Evolutionary conservation across 805 yeast species (phyloP).

Genomic region (Kodamaea kakaduensis): DNA sequence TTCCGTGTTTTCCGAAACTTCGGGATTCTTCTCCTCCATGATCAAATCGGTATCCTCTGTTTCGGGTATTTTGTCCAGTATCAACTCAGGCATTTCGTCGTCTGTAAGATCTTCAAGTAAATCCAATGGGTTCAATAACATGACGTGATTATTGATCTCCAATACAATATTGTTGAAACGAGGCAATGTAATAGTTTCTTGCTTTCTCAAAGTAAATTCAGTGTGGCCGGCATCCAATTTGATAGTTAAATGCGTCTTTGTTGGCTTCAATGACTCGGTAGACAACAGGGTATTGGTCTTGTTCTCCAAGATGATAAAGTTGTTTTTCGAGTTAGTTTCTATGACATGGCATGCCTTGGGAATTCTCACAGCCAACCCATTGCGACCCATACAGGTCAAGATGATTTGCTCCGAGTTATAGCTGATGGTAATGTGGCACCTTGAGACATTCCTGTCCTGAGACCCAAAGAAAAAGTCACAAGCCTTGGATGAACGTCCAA

Average conservation of each 20-base stretch:
- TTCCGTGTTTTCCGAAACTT: neutral
- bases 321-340: slow-evolving; percentile 17
- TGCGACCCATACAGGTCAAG: slow-evolving; percentile 74
- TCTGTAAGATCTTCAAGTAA: slow-evolving; percentile 43
- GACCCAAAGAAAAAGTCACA: slow-evolving; percentile 49
- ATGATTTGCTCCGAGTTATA: slow-evolving; percentile 44
- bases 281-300: slow-evolving; percentile 21
- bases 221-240: slow-evolving; percentile 41
- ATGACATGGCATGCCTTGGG: slow-evolving; percentile 45
- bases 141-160: slow-evolving; percentile 67
- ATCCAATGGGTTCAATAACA: slow-evolving; percentile 47
- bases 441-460: slow-evolving; percentile 56
- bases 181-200: slow-evolving; percentile 65
- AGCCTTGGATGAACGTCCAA: slow-evolving; percentile 68
- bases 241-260: slow-evolving; percentile 31
- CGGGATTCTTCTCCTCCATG: neutral
- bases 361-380: slow-evolving; percentile 68
- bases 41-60: too few relatives aligned
- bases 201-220: slow-evolving; percentile 54
- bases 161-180: slow-evolving; percentile 56
- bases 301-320: slow-evolving; percentile 20
- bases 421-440: slow-evolving; percentile 57
- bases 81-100: slow-evolving; percentile 35
- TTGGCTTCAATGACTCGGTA: slow-evolving; percentile 13
- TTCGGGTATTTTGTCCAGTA: too few relatives aligned